Evolutionary conservation across 495 filamentous ascomycete species (phyloP).

Genomic region (Penicillium soppii): DNA sequence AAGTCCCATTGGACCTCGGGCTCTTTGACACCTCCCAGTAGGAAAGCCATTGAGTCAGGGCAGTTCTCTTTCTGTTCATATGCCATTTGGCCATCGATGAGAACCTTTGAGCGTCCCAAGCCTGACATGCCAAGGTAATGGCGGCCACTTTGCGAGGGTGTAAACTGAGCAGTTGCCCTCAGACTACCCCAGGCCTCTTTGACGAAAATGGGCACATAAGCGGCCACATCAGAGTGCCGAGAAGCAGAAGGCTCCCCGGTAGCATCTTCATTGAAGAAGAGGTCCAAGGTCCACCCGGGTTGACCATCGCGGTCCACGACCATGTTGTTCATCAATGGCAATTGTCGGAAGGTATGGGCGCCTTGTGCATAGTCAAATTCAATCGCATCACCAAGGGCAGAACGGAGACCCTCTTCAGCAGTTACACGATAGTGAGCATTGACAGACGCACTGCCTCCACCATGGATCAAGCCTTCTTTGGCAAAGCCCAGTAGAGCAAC

Average conservation of each 20-base stretch:
- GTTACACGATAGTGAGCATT: conserved; percentile 70
- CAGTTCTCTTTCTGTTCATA: conserved; percentile 15
- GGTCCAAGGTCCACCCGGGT: not conserved
- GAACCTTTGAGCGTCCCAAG: conserved; percentile 3
- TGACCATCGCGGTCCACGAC: not conserved
- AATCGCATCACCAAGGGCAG: not conserved
- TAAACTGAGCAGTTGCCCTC: not conserved
- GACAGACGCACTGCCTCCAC: conserved; percentile 68
- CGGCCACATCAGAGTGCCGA: not conserved
- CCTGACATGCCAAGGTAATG: conserved; percentile 14
- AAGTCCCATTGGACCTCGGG: conserved; percentile 7
- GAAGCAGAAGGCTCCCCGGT: not conserved
- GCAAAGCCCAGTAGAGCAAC: conserved; percentile 70
- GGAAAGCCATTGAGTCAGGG: conserved; percentile 16
- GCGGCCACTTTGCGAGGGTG: not conserved
- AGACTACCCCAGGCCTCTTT: not conserved
- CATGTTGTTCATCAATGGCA: not conserved
- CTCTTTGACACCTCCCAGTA: conserved; percentile 3
- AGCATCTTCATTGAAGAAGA: not conserved
- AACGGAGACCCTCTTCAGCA: conserved; percentile 54
- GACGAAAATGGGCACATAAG: not conserved
- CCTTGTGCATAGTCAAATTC: not conserved
- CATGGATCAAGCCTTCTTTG: conserved; percentile 62
- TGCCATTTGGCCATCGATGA: conserved; percentile 7
- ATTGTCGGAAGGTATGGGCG: not conserved